Evolutionary conservation across 225 moss, liverwort and hornwort species (phyloP), one percentile per base, ranked within the genome.

Genomic region (Sphagnum contortum): DNA sequence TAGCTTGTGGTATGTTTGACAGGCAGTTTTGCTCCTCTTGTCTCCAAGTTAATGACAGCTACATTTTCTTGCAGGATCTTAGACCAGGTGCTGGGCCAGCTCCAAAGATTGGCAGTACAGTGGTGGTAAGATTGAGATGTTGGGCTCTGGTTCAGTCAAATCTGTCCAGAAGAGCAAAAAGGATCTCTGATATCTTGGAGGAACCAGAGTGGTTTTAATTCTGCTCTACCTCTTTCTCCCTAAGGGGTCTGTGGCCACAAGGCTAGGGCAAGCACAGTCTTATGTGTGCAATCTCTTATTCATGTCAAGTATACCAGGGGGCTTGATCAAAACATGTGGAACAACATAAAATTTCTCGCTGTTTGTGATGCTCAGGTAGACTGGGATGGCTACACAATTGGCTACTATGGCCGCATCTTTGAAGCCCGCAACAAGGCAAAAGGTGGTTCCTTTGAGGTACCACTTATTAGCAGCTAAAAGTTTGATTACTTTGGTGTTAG

Each of bases 391-490:
- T 98, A 98, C 81, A 93, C 98, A 3, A 98, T 98, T 47, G 98
- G 98, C 65, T 98, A 98, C 68, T 98, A 98, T 53, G 98, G 98
- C 57, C 88, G 86, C 69, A 93, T 98, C 44, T 98, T 98, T 69
- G 91, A 98, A 85, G 98, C 98, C 73, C 92, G 93, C 57, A 98
- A 98, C 64, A 98, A 89, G 86, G 87, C 91, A 64, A 98, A 93
- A 72, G 98, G 93, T 72, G 93, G 98, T 69, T 93, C 98, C 61
- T 98, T 98, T 79, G 93, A 98, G 91, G 94, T 95, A 83, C 55
- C 77, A 69, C 70, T 7, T 12, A 2, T 57, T 12, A 3, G 14
- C 1, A 53, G 9, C 5, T 4, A 5, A 29, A 29, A 29, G 29
- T 1, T 29, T 29, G 1, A 1, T 29, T 1, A 29, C 29, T 29